Percentiles rank a stretch among this genome's conserved stretches.
These are phyloP conservation scores for Malbranchea zuffiana DNA, from an alignment of 2,329 filamentous ascomycete genomes.

Conservation along the genomic window DNA sequence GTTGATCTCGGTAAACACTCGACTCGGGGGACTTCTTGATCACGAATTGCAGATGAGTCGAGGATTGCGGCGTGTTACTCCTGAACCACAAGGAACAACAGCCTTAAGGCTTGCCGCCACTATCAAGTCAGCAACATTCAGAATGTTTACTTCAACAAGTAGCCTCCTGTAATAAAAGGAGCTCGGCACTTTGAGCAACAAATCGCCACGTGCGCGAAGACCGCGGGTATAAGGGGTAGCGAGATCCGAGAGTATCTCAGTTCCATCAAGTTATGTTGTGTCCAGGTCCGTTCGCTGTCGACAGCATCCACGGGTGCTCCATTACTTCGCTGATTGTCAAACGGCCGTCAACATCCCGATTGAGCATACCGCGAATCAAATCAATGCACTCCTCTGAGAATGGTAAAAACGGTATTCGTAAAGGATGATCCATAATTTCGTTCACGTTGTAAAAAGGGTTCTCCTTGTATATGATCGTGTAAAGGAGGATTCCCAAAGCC, in stretches of 20 bases:
- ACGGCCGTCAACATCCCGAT: slow-evolving; percentile 72
- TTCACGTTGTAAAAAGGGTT: slow-evolving; percentile 99
- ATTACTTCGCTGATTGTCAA: slow-evolving; percentile 82
- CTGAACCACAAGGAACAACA: too few relatives aligned
- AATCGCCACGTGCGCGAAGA: too few relatives aligned
- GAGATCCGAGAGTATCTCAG: too few relatives aligned
- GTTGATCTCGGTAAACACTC: too few relatives aligned
- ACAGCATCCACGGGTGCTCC: slow-evolving; percentile 66
- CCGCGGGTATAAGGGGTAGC: too few relatives aligned
- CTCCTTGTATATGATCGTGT: slow-evolving; percentile 99
- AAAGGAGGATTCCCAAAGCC: slow-evolving; percentile 91
- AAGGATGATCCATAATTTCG: slow-evolving; percentile 95
- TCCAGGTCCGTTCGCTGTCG: slow-evolving; percentile 11
- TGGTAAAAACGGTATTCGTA: slow-evolving; percentile 64
- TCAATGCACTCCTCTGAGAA: slow-evolving; percentile 79
- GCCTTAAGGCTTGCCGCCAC: too few relatives aligned
- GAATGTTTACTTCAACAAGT: too few relatives aligned
- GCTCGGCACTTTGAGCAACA: not conserved
- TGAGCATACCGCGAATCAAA: slow-evolving; percentile 80
- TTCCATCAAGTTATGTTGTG: not conserved
- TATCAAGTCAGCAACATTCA: too few relatives aligned
- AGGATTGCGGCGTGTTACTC: too few relatives aligned
- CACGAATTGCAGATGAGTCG: too few relatives aligned
- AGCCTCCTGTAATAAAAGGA: not conserved
- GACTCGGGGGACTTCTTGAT: too few relatives aligned